These are phyloP conservation scores for Cinnamomum chago DNA, from an alignment of 164 flowering plant genomes.

Conservation along the genomic window DNA sequence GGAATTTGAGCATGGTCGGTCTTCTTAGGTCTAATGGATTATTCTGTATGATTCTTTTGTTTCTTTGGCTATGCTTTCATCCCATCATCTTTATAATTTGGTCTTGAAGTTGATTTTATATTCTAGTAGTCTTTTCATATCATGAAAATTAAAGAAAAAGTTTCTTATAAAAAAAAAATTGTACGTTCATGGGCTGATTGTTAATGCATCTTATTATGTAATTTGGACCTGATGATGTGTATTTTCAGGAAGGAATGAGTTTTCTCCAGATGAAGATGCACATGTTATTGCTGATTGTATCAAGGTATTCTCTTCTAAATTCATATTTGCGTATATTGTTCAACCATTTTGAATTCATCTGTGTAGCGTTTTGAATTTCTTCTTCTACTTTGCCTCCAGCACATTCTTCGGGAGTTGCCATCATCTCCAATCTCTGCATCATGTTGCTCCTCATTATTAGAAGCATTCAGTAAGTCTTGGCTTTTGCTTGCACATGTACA, in stretches of 20 bases:
- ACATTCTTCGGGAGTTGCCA: constrained; percentile 86
- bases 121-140: background rate
- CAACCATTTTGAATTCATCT: constrained; percentile 1
- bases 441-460: constrained; percentile 85
- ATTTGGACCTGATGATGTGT: background rate
- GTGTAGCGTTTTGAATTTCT: background rate
- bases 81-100: background rate
- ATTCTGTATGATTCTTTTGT: background rate
- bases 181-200: background rate
- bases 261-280: constrained; percentile 82
- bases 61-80: too few relatives aligned
- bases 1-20: constrained; percentile 87
- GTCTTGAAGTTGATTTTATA: background rate
- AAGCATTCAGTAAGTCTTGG: constrained; percentile 71
- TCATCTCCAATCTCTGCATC: constrained; percentile 97
- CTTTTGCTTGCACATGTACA: background rate
- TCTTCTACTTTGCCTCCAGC: constrained; percentile 34
- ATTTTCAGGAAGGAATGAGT: constrained; percentile 68
- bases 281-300: constrained; percentile 92
- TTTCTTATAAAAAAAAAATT: background rate
- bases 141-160: background rate
- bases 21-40: constrained; percentile 1
- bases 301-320: constrained; percentile 54
- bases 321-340: background rate
- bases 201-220: background rate